These are phyloP conservation scores for Sporothrix pseudoabietina DNA, from an alignment of 2,329 filamentous ascomycete genomes.

Conservation along the genomic window DNA sequence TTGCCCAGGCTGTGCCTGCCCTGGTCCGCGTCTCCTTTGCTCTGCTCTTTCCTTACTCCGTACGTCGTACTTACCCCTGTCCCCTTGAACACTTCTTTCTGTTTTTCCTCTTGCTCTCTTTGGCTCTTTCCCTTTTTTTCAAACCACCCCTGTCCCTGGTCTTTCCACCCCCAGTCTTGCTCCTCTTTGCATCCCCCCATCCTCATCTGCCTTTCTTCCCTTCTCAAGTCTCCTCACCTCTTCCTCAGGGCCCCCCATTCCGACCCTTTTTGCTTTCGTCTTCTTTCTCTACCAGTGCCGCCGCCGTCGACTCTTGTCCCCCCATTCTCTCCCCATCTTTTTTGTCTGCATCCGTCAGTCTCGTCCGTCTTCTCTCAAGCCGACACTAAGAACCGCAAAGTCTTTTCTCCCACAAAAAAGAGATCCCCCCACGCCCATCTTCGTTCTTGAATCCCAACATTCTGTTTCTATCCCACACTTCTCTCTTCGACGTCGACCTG, in stretches of 20 bases:
- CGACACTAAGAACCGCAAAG: background rate
- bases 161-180: background rate
- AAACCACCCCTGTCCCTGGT: slow-evolving; percentile 9
- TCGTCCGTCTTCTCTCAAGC: background rate
- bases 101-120: background rate
- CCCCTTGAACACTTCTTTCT: background rate
- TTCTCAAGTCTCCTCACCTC: background rate
- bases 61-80: no score
- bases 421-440: slow-evolving; percentile 6
- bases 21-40: background rate
- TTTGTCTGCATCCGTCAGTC: background rate
- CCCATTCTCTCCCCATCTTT: slow-evolving; percentile 18
- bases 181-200: background rate
- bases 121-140: background rate
- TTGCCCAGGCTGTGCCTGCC: slow-evolving; percentile 4
- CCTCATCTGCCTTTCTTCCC: slow-evolving; percentile 12
- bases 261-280: background rate
- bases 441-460: background rate
- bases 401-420: background rate
- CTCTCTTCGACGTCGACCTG: background rate
- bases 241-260: background rate
- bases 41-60: background rate
- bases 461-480: slow-evolving; percentile 15
- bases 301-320: slow-evolving; percentile 9
- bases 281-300: background rate